A percentile compares a stretch with the other conserved stretches of the same genome.
phyloP scores from a whole-genome alignment of 2,329 filamentous ascomycete species.

The Aspergillus texensis region DNA sequence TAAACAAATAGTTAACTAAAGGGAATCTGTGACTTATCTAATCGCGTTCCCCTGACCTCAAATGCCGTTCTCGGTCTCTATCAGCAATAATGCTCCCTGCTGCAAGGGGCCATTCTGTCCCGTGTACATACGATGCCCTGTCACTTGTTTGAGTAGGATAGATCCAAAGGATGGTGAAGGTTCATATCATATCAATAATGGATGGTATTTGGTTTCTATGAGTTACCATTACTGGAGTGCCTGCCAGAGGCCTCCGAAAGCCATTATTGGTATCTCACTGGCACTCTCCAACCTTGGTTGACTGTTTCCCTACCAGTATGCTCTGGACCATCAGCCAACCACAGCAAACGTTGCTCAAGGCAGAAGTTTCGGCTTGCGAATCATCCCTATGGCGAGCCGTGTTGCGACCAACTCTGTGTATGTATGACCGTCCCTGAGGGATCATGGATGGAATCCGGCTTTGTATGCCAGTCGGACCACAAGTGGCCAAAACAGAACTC shows the following conservation, averaged over 20 bases:
- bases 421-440: background rate
- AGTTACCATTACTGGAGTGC: background rate
- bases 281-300: background rate
- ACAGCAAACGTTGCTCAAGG: background rate
- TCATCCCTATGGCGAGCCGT: background rate
- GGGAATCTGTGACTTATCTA: background rate
- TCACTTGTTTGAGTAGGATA: background rate
- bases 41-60: background rate
- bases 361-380: background rate
- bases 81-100: background rate
- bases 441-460: background rate
- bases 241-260: background rate
- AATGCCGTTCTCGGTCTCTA: background rate
- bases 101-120: slow-evolving; percentile 2
- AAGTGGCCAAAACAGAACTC: background rate
- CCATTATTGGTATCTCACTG: background rate
- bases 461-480: background rate
- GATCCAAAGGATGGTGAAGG: background rate
- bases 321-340: background rate
- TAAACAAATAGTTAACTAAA: background rate
- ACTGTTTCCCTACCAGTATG: background rate
- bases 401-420: background rate
- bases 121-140: background rate
- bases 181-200: background rate
- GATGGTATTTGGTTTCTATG: background rate